phyloP scores from a whole-genome alignment of 208 protist genomes.

The Crithidia acanthocephali region DNA sequence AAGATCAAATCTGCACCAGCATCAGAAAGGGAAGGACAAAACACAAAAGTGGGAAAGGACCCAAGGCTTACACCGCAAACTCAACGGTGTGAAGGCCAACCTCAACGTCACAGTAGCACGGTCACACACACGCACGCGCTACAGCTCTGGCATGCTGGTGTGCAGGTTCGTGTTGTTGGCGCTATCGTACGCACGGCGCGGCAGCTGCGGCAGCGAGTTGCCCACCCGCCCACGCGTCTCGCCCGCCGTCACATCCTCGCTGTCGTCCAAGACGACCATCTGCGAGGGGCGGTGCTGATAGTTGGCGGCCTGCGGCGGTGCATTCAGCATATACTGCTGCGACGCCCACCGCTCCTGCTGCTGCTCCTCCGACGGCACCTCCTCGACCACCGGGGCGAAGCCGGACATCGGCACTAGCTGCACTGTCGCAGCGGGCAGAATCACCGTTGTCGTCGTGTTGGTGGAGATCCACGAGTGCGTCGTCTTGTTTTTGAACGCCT shows the following conservation, averaged over 20 bases:
- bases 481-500: slow-evolving; percentile 44
- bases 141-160: slow-evolving; percentile 19
- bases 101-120: too few species aligned
- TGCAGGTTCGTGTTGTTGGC: background rate
- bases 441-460: slow-evolving; percentile 56
- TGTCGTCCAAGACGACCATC: slow-evolving; percentile 35
- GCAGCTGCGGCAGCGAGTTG: slow-evolving; percentile 14
- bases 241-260: slow-evolving; percentile 7
- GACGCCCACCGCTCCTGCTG: slow-evolving; percentile 18
- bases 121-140: too few species aligned
- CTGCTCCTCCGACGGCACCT: background rate
- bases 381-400: slow-evolving; percentile 14
- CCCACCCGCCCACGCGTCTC: slow-evolving; percentile 5
- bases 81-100: too few species aligned
- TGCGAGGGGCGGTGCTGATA: slow-evolving; percentile 22
- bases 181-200: slow-evolving; percentile 1
- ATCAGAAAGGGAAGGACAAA: background rate
- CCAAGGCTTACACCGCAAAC: background rate
- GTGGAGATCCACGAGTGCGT: slow-evolving; percentile 58
- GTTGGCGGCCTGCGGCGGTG: background rate
- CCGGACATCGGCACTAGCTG: slow-evolving; percentile 19
- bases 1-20: background rate
- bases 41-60: background rate
- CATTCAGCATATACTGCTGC: slow-evolving; percentile 15
- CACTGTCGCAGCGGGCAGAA: slow-evolving; percentile 45